Conservation (phyloP, 1,139 yeast genomes). For the Yamadazyma conglobata region DNA sequence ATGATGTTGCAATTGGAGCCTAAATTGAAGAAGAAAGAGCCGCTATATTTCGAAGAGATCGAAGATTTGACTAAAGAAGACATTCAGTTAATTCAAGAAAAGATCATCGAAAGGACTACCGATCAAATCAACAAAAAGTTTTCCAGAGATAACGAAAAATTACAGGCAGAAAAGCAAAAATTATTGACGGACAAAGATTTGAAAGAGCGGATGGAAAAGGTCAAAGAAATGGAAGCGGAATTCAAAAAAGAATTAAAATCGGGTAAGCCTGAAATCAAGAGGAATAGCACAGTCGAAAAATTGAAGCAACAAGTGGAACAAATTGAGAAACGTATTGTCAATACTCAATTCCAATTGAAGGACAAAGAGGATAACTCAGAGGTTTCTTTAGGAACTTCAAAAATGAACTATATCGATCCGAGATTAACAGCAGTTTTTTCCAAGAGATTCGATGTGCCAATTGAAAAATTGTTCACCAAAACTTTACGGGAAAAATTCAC, state of each 20-base stretch:
- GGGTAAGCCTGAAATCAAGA: constrained; percentile 57
- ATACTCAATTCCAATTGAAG: constrained; percentile 69
- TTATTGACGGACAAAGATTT: constrained; percentile 50
- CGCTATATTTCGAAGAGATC: constrained; percentile 62
- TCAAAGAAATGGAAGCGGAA: constrained; percentile 52
- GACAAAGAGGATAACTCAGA: constrained; percentile 94
- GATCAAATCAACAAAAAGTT: constrained; percentile 65
- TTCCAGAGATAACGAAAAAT: constrained; percentile 74
- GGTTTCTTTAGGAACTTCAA: constrained; percentile 90
- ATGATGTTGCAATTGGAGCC: constrained; percentile 69
- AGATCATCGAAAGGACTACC: constrained; percentile 55
- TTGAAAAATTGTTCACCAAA: constrained; percentile 87
- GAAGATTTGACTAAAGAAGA: constrained; percentile 70
- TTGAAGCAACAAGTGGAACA: constrained; percentile 69
- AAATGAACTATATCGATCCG: constrained; percentile 94
- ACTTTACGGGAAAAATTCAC: constrained; percentile 87
- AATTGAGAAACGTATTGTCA: constrained; percentile 66
- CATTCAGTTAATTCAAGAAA: constrained; percentile 53
- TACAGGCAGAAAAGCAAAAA: constrained; percentile 53
- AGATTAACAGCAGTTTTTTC: constrained; percentile 87
- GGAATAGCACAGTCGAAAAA: constrained; percentile 63
- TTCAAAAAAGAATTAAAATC: constrained; percentile 59
- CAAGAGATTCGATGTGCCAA: constrained; percentile 82
- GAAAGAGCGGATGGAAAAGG: constrained; percentile 55
- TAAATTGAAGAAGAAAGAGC: constrained; percentile 46